Base-by-base conservation (phyloP, 1,139 yeast species). In the Pichia sp. region DNA sequence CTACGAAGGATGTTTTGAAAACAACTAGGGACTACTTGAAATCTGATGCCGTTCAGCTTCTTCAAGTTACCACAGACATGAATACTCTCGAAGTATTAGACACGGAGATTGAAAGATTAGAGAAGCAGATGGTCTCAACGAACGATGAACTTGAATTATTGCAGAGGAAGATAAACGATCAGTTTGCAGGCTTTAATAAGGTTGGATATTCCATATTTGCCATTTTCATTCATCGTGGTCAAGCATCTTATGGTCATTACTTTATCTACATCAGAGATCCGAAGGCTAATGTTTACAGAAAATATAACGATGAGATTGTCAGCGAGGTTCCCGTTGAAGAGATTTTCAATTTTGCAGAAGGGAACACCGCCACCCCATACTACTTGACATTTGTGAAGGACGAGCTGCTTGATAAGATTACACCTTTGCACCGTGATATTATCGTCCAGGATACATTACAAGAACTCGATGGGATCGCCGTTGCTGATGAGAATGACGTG, bases 191-290 rank as follows among this genome's bases (percentile, higher is more conserved):
- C 9, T 74, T 81, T 60, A 72, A 67, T 34, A 62, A 69, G 38
- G 70, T 79, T 21, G 94, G 91, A 0, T 91, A 91, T 57, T 69
- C 84, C 1, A 69, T 91, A 11, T 91, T 88, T 63, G 94, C 97
- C 0, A 80, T 91, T 7, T 91, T 91, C 52, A 86, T 93, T 32
- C 98, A 91, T 58, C 67, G 96, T 37, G 98, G 98, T 7, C 94
- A 87, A 51, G 98, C 96, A 1, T 78, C 87, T 39, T 88, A 84
- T 53, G 98, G 98, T 3, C 98, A 91, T 59, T 91, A 91, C 56
- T 91, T 97, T 96, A 74, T 88, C 13, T 91, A 88, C 55, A 88
- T 91, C 43, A 75, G 74, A 45, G 97, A 91, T 56, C 75, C 79
- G 11, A 69, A 69, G 44, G 66, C 69, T 14, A 72, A 73, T 31